phyloP scores from a whole-genome alignment of 441 rosid species.

The Adansonia gregorii region DNA sequence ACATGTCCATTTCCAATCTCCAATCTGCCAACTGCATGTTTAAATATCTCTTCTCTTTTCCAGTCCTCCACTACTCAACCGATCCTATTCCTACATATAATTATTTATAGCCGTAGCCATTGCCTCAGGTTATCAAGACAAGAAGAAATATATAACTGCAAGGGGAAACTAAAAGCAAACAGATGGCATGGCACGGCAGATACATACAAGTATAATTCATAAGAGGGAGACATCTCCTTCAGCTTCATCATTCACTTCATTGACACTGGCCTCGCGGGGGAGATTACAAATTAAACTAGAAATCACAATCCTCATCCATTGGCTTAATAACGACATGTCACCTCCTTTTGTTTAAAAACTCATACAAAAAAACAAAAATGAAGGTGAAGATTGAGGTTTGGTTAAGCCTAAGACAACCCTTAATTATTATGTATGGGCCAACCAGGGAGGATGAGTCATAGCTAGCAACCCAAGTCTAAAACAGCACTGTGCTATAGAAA shows the following conservation, averaged over 20 bases:
- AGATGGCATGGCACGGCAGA: not conserved
- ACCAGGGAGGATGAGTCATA: not conserved
- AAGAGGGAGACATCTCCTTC: not conserved
- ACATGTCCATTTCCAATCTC: not conserved
- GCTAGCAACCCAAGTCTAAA: too few relatives aligned
- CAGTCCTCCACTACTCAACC: not conserved
- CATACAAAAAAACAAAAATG: not conserved
- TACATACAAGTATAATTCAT: not conserved
- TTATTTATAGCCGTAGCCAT: not conserved
- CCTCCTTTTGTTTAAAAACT: not conserved
- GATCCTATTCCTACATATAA: not conserved
- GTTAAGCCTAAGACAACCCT: not conserved
- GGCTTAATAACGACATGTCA: not conserved
- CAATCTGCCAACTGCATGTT: too few relatives aligned
- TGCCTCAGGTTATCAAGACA: not conserved
- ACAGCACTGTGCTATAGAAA: too few relatives aligned
- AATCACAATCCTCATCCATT: not conserved
- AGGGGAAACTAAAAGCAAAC: not conserved
- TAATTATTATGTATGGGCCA: not conserved
- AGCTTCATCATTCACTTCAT: not conserved
- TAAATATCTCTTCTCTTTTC: too few relatives aligned
- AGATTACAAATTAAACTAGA: not conserved
- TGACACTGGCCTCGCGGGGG: not conserved
- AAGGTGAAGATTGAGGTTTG: not conserved
- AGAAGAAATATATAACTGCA: not conserved